A percentile compares a stretch with the other conserved stretches of the same genome.
phyloP scores from a whole-genome alignment of 306 rosid species.

The Geum urbanum region DNA sequence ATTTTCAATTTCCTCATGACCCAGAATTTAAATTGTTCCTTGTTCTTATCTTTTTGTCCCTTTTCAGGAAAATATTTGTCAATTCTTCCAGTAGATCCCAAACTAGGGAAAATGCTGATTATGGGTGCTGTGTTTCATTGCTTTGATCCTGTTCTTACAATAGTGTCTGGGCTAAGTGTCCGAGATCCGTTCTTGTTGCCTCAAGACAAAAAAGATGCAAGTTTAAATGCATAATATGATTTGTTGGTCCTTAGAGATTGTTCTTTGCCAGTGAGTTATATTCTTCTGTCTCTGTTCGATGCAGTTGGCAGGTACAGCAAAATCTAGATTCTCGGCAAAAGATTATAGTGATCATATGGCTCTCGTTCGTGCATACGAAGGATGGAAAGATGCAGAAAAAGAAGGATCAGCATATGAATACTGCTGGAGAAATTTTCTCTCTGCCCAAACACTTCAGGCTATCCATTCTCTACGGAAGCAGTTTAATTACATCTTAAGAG shows the following conservation, averaged over 20 bases:
- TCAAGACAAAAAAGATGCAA: constrained; percentile 92
- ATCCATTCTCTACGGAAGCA: constrained; percentile 93
- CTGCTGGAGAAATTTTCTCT: constrained; percentile 98
- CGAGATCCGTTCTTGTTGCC: constrained; percentile 98
- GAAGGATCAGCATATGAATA: constrained; percentile 97
- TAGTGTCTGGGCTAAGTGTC: constrained; percentile 90
- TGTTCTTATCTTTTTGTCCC: constrained; percentile 8
- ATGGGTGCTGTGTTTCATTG: constrained; percentile 94
- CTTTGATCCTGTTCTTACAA: constrained; percentile 97
- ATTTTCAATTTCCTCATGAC: background rate
- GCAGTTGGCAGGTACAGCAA: constrained; percentile 96
- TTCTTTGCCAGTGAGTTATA: background rate
- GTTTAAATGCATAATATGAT: constrained; percentile 27
- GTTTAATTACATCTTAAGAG: constrained; percentile 81
- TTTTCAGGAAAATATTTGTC: constrained; percentile 80
- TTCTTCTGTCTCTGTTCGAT: constrained; percentile 16
- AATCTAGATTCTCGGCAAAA: constrained; percentile 94
- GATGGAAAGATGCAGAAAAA: constrained; percentile 99
- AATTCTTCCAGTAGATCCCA: constrained; percentile 93
- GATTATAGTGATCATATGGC: constrained; percentile 99
- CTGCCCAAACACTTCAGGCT: constrained; percentile 97
- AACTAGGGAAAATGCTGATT: constrained; percentile 90
- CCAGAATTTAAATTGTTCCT: background rate
- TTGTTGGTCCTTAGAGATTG: constrained; percentile 22
- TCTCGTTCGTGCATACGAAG: constrained; percentile 97